Base-by-base conservation (phyloP, 306 rosid species). In the Rosa multiflora region DNA sequence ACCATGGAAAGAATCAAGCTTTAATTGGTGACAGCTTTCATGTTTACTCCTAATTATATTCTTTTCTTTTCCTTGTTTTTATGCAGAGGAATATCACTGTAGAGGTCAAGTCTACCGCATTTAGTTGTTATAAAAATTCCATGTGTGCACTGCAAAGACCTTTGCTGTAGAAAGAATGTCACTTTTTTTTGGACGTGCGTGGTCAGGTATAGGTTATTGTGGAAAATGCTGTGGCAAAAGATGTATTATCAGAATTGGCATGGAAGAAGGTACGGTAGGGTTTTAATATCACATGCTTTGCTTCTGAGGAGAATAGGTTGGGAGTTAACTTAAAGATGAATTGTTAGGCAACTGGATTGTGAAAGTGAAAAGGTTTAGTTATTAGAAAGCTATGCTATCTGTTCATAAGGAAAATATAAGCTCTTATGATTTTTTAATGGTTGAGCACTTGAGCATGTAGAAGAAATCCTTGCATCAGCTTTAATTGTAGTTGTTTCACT, bases 11-110 rank as follows among this genome's bases (percentile, higher is more conserved):
- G 2, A 17, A 53, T 58, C 12, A 23, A 58, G 8, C 53, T 74
- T 74, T 67, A 74, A 26, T 74, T 8, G 23, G 15, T 74, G 39
- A 56, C 78, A 40, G 42, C 43, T 59, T 42, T 3, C 69, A 58
- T 72, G 29, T 72, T 72, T 49, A 29, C 15, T 29, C 20, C 8
- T 66, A 74, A 58, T 40, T 39, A 7, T 14, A 21, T 42, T 6
- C 14, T 12, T 10, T 23, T 53, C 37, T 35, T 39, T 10, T 46
- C 12, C 58, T 26, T 12, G 39, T 47, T 47, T 26, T 29, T 48
- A 15, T 72, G 75, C 75, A 72, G 75, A 49, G 44, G 11, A 49
- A 29, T 51, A 23, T 32, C 26, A 17, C 2, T 18, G 37, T 17
- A 70, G n/a, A 23, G 1, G 9, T 49, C 61, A 48, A 8, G 21